These are phyloP conservation scores for Raphanus raphanistrum DNA, from an alignment of 345 rosid genomes.

Conservation along the genomic window DNA sequence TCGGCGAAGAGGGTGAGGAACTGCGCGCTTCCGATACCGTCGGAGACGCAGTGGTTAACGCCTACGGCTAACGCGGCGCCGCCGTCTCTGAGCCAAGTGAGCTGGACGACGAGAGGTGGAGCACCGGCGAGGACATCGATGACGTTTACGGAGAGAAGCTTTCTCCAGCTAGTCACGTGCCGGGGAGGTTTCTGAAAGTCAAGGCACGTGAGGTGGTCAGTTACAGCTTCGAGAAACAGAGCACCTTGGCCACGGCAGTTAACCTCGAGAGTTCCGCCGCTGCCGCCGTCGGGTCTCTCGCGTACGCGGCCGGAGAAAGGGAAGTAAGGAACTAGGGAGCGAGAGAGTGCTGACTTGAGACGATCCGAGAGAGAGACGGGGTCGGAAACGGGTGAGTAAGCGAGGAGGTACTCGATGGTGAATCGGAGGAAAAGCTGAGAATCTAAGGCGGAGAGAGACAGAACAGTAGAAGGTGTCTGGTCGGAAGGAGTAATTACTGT, in stretches of 20 bases:
- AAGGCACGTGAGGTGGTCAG: constrained; percentile 39
- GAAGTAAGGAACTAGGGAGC: constrained; percentile 63
- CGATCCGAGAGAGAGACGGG: constrained; percentile 35
- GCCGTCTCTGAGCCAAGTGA: constrained; percentile 85
- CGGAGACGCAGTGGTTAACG: constrained; percentile 71
- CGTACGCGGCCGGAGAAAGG: constrained; percentile 82
- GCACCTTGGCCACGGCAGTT: constrained; percentile 72
- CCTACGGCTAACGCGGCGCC: constrained; percentile 67
- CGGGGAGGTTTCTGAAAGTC: constrained; percentile 62
- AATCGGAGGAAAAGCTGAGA: constrained; percentile 90
- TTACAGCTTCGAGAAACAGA: constrained; percentile 58
- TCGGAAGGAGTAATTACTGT: constrained; percentile 60
- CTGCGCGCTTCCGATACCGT: constrained; percentile 75
- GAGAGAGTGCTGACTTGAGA: constrained; percentile 62
- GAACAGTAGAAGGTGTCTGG: constrained; percentile 60
- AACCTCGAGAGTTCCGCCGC: constrained; percentile 49
- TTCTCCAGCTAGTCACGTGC: constrained; percentile 68
- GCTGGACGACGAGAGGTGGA: constrained; percentile 77
- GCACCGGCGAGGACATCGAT: constrained; percentile 69
- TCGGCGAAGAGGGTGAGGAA: constrained; percentile 68
- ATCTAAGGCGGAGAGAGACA: constrained; percentile 77
- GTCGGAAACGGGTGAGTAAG: constrained; percentile 49
- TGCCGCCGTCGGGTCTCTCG: constrained; percentile 37
- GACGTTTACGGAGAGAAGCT: constrained; percentile 57
- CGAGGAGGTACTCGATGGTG: constrained; percentile 73